phyloP scores from a whole-genome alignment of 148 eudicot species.

The Nepenthes mirabilis region DNA sequence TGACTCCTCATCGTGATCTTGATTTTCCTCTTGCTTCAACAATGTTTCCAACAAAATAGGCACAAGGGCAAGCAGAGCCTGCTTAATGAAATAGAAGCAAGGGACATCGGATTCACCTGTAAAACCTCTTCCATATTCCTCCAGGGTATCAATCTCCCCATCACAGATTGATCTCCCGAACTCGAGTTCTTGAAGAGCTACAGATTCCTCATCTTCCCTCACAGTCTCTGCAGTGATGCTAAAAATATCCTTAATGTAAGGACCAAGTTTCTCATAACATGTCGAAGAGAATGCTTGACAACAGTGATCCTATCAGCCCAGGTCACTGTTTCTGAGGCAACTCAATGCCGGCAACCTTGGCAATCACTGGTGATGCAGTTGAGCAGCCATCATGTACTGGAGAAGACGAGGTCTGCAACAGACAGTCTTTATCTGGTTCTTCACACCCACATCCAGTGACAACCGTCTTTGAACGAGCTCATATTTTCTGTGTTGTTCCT shows the following conservation, averaged over 20 bases:
- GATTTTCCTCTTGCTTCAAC: conserved; percentile 11
- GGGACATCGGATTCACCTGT: conserved; percentile 2
- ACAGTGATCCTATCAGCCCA: conserved; percentile 57
- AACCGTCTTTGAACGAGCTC: conserved; percentile 92
- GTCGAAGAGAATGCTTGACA: conserved; percentile 34
- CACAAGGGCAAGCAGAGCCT: conserved; percentile 59
- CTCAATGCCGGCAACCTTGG: conserved; percentile 60
- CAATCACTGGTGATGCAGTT: conserved; percentile 61
- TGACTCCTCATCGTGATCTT: conserved; percentile 7
- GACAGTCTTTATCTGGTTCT: conserved; percentile 74
- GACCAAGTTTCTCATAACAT: not conserved
- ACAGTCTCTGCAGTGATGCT: not conserved
- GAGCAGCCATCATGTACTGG: conserved; percentile 76
- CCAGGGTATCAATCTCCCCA: not conserved
- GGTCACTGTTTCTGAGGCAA: conserved; percentile 64
- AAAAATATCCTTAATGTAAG: not conserved
- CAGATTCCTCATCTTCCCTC: conserved; percentile 44
- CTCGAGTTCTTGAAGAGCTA: conserved; percentile 30
- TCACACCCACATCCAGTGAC: conserved; percentile 55
- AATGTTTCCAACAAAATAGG: conserved; percentile 22
- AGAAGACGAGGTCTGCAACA: conserved; percentile 78
- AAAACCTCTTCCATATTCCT: conserved; percentile 8
- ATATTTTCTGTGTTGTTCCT: conserved; percentile 81
- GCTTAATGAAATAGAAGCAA: conserved; percentile 5
- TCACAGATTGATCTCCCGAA: conserved; percentile 4